These are phyloP conservation scores for Cutaneotrichosporon sp. DNA, from an alignment of 1,284 basidiomycete species.

Conservation along the genomic window DNA sequence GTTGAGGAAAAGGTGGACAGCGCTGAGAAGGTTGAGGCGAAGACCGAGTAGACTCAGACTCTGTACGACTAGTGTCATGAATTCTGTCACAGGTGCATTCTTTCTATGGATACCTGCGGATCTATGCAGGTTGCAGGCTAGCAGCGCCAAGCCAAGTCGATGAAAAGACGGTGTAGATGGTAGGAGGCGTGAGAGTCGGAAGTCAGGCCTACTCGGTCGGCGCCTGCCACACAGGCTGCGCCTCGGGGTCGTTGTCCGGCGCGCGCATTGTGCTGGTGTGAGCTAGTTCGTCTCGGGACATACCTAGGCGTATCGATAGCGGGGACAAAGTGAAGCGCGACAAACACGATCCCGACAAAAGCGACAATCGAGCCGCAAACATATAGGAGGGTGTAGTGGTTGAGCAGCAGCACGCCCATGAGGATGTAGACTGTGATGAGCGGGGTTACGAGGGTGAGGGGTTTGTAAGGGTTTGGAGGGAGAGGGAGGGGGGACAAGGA, in stretches of 20 bases:
- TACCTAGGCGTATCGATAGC: conserved; percentile 39
- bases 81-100: conserved; percentile 2
- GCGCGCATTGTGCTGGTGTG: conserved; percentile 40
- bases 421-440: conserved; percentile 49
- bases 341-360: conserved; percentile 45
- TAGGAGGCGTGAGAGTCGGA: not conserved
- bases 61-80: conserved; percentile 3
- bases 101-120: conserved; percentile 4
- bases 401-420: conserved; percentile 52
- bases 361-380: conserved; percentile 49
- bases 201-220: conserved; percentile 31
- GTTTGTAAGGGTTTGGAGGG: not conserved
- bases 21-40: conserved; percentile 10
- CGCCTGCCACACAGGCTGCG: conserved; percentile 46
- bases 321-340: conserved; percentile 48
- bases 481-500: not conserved
- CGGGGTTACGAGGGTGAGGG: not conserved
- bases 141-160: not conserved
- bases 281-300: not conserved
- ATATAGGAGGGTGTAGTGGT: conserved; percentile 52
- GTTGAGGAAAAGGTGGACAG: not conserved
- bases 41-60: conserved; percentile 5
- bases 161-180: not conserved
- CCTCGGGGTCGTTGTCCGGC: conserved; percentile 35
- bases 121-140: conserved; percentile 1